Conservation (phyloP, 352 stramenopile genomes). For the Thalassiosira hispida region DNA sequence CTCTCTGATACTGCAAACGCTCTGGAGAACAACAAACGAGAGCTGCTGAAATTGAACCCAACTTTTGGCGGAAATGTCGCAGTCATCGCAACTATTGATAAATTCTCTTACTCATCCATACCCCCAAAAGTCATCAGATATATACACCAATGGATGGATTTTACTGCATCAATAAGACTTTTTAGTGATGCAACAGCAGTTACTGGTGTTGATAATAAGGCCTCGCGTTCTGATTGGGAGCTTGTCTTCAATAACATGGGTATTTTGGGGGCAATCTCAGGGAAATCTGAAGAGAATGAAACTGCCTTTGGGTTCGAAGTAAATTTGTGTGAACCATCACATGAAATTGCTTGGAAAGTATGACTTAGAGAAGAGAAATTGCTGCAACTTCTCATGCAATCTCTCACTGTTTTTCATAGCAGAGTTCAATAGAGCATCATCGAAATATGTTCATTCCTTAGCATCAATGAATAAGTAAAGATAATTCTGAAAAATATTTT, state of each 20-base stretch:
- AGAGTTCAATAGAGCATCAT: no score
- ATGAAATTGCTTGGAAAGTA: constrained; percentile 35
- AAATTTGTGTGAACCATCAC: constrained; percentile 2
- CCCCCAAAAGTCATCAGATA: constrained; percentile 20
- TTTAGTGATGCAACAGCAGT: neutral
- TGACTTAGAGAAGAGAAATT: no score
- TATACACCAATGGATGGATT: constrained; percentile 43
- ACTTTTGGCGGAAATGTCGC: constrained; percentile 4
- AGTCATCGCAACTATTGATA: constrained; percentile 32
- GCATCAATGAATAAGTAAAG: no score
- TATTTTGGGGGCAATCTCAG: neutral
- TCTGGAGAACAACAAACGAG: constrained; percentile 20
- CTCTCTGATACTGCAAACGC: constrained; percentile 33
- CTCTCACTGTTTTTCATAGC: no score
- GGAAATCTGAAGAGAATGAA: neutral
- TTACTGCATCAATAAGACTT: constrained; percentile 15
- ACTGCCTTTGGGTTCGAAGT: constrained; percentile 29
- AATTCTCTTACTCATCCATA: constrained; percentile 21
- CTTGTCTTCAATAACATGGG: constrained; percentile 12
- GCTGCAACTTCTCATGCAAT: no score
- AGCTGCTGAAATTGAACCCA: neutral
- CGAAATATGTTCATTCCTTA: no score
- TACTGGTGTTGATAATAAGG: neutral
- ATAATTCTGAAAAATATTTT: no score
- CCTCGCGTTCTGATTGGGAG: constrained; percentile 20